Evolutionary conservation across 108 stramenopile species (phyloP).

Genomic region (Cyclotella cryptica): DNA sequence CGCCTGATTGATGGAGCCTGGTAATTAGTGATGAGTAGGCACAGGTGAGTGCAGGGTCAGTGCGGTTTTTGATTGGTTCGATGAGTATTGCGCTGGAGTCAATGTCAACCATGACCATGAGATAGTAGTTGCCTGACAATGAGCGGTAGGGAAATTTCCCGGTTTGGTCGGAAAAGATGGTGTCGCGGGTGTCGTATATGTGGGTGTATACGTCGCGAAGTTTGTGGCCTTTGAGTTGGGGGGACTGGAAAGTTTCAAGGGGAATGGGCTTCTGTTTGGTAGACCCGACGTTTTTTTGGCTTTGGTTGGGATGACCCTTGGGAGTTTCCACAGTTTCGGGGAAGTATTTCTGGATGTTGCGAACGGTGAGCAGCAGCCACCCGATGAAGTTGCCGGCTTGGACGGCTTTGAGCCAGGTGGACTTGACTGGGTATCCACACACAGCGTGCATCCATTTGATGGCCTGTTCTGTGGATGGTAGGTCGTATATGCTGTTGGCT

Average conservation of each 20-base stretch:
- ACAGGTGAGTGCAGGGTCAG: neutral
- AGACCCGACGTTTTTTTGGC: neutral
- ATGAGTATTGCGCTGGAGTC: neutral
- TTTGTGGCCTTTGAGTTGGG: neutral
- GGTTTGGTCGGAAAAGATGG: neutral
- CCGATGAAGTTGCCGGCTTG: constrained; percentile 14
- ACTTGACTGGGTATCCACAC: constrained; percentile 8
- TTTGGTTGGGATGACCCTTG: neutral
- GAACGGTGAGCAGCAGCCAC: neutral
- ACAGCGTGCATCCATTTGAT: constrained; percentile 4
- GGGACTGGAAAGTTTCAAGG: neutral
- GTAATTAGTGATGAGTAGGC: neutral
- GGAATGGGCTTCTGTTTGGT: neutral
- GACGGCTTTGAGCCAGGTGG: constrained; percentile 18
- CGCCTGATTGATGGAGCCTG: neutral
- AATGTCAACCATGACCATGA: neutral
- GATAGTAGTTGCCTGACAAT: no score
- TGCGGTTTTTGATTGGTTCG: neutral
- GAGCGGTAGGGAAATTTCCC: no score
- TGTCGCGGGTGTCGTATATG: neutral
- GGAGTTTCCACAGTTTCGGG: neutral
- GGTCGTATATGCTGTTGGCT: constrained; percentile 11
- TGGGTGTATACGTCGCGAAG: neutral
- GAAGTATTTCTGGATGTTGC: neutral
- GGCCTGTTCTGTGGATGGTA: neutral